A percentile compares a stretch with the other conserved stretches of the same genome.
These are phyloP conservation scores for Alternaria arborescens DNA, from an alignment of 2,329 filamentous ascomycete genomes.

Conservation along the genomic window DNA sequence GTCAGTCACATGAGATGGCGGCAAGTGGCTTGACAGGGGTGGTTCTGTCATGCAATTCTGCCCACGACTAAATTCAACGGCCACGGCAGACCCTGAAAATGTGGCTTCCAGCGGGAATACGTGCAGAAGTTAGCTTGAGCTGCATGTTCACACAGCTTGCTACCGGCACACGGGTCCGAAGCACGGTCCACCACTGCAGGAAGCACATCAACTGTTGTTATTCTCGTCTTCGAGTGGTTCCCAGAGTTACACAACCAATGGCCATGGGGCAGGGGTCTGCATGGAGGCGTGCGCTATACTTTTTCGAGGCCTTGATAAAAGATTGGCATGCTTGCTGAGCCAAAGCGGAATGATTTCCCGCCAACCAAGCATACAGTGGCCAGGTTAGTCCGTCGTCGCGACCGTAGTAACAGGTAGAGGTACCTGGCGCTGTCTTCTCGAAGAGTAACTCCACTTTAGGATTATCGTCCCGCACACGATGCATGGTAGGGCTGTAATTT, in stretches of 20 bases:
- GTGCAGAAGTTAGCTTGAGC: constrained; percentile 36
- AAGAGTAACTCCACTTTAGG: constrained; percentile 16
- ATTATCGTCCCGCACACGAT: constrained; percentile 19
- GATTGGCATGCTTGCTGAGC: constrained; percentile 24
- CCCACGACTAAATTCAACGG: constrained; percentile 39
- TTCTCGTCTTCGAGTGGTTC: constrained; percentile 46
- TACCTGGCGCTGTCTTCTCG: constrained; percentile 15
- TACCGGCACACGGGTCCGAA: constrained; percentile 38
- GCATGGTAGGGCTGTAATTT: constrained; percentile 26
- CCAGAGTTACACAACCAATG: constrained; percentile 33
- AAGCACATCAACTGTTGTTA: constrained; percentile 42
- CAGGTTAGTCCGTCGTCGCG: constrained; percentile 32
- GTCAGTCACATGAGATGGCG: constrained; percentile 31
- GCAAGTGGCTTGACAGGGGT: constrained; percentile 34
- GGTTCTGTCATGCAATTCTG: constrained; percentile 22
- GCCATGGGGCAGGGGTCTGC: constrained; percentile 31
- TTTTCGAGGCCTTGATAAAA: constrained; percentile 45
- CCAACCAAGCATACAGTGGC: constrained; percentile 23
- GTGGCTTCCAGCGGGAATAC: constrained; percentile 30
- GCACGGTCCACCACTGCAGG: constrained; percentile 33
- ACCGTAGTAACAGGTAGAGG: constrained; percentile 22
- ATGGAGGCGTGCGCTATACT: constrained; percentile 37
- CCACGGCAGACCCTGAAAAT: constrained; percentile 27
- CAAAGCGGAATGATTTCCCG: constrained; percentile 16
- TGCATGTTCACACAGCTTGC: constrained; percentile 22